Conservation (phyloP, 176 grass and related monocot species). For the Musa troglodytarum region DNA sequence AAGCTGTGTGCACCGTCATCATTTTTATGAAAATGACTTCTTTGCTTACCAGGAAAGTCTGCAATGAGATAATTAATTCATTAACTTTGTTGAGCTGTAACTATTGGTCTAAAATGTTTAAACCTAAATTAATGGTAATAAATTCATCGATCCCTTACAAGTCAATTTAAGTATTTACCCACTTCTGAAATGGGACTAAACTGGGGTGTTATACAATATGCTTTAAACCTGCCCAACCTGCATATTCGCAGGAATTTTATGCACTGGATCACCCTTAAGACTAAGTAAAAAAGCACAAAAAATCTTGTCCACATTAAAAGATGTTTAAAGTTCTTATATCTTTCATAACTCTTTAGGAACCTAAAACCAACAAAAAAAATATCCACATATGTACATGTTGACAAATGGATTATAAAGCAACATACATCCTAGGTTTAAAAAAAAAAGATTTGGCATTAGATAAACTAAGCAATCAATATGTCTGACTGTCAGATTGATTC, state of each 20-base stretch:
- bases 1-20: too few relatives aligned
- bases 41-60: too few relatives aligned
- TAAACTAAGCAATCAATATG: neutral
- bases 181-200: too few relatives aligned
- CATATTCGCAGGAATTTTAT: neutral
- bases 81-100: too few relatives aligned
- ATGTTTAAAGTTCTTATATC: neutral
- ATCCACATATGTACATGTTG: neutral
- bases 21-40: too few relatives aligned
- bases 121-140: too few relatives aligned
- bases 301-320: neutral
- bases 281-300: neutral
- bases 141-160: too few relatives aligned
- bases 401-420: neutral
- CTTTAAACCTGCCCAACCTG: neutral
- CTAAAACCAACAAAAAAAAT: neutral
- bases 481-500: neutral
- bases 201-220: too few relatives aligned
- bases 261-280: neutral
- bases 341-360: neutral
- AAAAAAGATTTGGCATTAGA: neutral
- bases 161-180: too few relatives aligned
- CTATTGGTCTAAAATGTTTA: too few relatives aligned
- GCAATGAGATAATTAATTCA: too few relatives aligned
- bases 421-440: neutral